Base-by-base conservation (phyloP, 2,329 filamentous ascomycete genomes). In the Didymella exigua region DNA sequence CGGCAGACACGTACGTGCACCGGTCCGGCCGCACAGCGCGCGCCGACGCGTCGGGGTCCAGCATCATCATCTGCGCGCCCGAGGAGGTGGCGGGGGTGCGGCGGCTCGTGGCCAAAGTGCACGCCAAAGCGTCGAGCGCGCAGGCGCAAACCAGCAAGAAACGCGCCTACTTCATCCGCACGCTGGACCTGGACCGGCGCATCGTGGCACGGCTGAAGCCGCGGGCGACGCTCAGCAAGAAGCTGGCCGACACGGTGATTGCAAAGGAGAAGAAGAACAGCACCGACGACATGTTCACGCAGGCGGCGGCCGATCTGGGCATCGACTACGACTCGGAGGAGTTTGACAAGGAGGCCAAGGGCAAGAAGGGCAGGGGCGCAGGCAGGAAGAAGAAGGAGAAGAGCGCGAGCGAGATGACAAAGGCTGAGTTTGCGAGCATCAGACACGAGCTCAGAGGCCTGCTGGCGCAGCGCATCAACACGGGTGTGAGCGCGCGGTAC, bases 1-100 rank as follows among this genome's bases (percentile, higher is more conserved):
- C 91, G 1, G 95, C 95, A 29, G 93, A 98, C 74, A 89, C 89
- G 42, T 99, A 99, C 71, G 93, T 99, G 13, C 95, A 99, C 72
- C 88, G 95, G 21, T 97, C 95, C 1, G 95, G 95, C 11, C 90
- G 95, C 61, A 98, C 95, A 1, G 95, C 95, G 2, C 90, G 95
- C 69, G 93, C 90, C 3, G 84, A 88, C 18, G 85, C 85, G 11
- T 85, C 83, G 0, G 95, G 95, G 31, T 84, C 90, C 30, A 96
- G 91, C 67, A 87, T 99, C 53, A 80, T 99, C 4, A 86, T 99
- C 47, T 98, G 95, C 70, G 87, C 89, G 0, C 93, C 95, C 0
- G 93, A 98, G 56, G 95, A 99, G 78, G 91, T 96, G 1, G 83
- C 87, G 2, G 90, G 91, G 0, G 93, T 93, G 3, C 84, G 91